Evolutionary conservation across 2,329 filamentous ascomycete genomes (phyloP).

Genomic region (Tolypocladium tundrense): DNA sequence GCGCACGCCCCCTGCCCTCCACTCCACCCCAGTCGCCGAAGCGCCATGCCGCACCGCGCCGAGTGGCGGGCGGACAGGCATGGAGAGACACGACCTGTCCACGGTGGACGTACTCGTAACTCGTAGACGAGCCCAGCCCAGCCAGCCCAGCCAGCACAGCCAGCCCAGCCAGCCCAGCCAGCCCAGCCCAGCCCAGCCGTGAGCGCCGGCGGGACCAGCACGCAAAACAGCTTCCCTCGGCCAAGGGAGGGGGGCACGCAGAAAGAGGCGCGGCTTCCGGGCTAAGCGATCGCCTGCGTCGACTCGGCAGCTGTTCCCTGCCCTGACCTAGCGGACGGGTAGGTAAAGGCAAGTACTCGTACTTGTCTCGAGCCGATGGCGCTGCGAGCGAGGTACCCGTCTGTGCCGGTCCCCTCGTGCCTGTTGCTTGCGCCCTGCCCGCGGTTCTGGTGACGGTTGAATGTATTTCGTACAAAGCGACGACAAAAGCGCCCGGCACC

Average conservation of each 20-base stretch:
- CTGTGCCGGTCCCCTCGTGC: background rate
- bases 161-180: background rate
- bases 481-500: background rate
- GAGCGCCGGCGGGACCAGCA: background rate
- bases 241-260: background rate
- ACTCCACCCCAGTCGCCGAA: conserved; percentile 3
- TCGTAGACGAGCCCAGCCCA: background rate
- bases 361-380: background rate
- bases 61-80: background rate
- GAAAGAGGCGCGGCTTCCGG: conserved; percentile 8
- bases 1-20: background rate
- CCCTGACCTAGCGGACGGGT: background rate
- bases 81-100: background rate
- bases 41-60: conserved; percentile 7
- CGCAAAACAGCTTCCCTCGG: too few species aligned
- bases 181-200: too few species aligned
- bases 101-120: too few species aligned
- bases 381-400: background rate
- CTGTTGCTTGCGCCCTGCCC: background rate
- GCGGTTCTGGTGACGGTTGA: too few species aligned
- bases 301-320: background rate
- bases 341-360: background rate
- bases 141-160: background rate
- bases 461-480: background rate
- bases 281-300: conserved; percentile 9